Base-by-base conservation (phyloP, 805 yeast species). In the Candida verbasci region DNA sequence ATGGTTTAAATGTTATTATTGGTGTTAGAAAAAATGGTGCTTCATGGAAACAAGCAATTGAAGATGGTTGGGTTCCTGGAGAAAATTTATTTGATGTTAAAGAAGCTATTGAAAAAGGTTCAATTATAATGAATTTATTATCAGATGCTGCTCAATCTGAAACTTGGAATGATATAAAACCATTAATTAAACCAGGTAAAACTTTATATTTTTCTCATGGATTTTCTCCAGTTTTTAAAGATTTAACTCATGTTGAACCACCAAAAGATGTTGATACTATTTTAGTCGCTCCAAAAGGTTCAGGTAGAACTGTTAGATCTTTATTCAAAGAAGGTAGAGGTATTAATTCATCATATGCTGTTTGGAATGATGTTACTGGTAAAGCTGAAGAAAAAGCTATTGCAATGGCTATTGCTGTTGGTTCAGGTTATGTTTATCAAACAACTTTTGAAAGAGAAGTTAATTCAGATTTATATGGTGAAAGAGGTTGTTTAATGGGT, bases 51-150 rank as follows among this genome's bases (percentile, higher is more conserved):
- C 95, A 96, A 54, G 98, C 98, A 61, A 73, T 87, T 56, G 98
- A 93, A 73, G 98, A 93, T 69, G 98, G 98, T 58, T 93, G 98
- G 98, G 96, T 93, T 54, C 96, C 97, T 68, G 98, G 98, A 68
- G 86, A 91, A 78, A 93, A 84, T 80, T 79, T 93, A 68, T 93
- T 93, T 69, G 89, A 83, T 49, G 96, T 93, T 51, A 76, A 77
- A 52, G 97, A 91, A 75, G 98, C 98, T 56, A 82, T 93, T 65
- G 53, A 65, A 57, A 83, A 76, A 67, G 98, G 98, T 77, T 83
- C 96, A 58, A 80, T 80, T 68, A 73, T 93, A 68, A 91, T 93
- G 97, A 91, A 93, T 85, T 78, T 93, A 73, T 80, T 93, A 59
- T 89, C 97, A 38, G 98, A 93, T 64, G 98, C 98, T 62, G 97